Conservation (phyloP, 2,329 filamentous ascomycete genomes). For the Cladosporium sp. region DNA sequence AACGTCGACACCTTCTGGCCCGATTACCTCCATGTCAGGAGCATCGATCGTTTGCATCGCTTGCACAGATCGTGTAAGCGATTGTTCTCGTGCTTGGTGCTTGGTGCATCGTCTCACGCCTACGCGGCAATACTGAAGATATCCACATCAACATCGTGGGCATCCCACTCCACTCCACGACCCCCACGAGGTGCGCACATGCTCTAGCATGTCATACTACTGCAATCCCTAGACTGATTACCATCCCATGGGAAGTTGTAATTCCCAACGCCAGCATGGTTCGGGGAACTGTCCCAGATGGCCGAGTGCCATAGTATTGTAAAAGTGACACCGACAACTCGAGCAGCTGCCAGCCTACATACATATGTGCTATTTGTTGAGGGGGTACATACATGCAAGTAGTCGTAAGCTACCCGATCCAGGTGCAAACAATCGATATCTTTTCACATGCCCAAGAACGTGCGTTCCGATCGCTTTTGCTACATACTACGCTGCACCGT, state of each 20-base stretch:
- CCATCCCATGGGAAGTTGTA: too few species aligned
- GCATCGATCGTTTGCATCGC: neutral
- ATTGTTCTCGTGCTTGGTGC: neutral
- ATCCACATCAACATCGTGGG: neutral
- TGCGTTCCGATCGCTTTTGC: too few species aligned
- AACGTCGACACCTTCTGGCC: too few species aligned
- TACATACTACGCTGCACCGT: too few species aligned
- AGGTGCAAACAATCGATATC: neutral
- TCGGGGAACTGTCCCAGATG: neutral
- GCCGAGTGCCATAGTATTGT: neutral
- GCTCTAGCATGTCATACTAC: neutral
- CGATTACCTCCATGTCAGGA: neutral
- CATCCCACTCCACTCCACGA: neutral
- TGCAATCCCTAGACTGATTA: neutral
- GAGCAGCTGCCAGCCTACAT: neutral
- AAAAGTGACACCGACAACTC: neutral
- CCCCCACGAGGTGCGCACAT: neutral
- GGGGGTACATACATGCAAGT: neutral
- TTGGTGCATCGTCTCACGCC: neutral
- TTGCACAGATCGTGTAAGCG: neutral
- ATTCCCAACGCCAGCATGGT: neutral
- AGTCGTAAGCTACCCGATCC: neutral
- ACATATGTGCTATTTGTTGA: neutral
- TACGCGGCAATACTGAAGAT: neutral
- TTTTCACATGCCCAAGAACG: too few species aligned